Base-by-base conservation (phyloP, 495 filamentous ascomycete species). In the Lasiosphaeria miniovina region DNA sequence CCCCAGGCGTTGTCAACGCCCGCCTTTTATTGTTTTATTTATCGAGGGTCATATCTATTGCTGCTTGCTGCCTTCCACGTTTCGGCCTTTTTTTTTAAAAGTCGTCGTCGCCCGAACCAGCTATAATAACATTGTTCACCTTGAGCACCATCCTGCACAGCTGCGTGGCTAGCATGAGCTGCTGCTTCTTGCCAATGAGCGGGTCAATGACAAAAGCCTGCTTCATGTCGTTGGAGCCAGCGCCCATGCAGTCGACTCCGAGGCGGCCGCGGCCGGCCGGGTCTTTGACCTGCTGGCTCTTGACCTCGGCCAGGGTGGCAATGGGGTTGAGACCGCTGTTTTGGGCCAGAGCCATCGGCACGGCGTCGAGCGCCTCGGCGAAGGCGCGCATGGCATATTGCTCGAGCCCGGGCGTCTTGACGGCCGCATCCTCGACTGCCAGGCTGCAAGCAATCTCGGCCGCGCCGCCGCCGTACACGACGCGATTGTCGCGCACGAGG, bases 311-410 rank as follows among this genome's bases (percentile, higher is more conserved):
- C 50, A 99, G 82, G 0, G 93, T 96, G 69, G 96, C 92, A 67
- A 99, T 97, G 15, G 95, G 91, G 75, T 90, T 95, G 60, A 98
- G 73, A 52, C 94, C 94, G 64, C 90, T 96, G 82, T 99, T 99
- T 81, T 97, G 93, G 36, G 94, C 90, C 59, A 99, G 84, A 0
- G 94, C 91, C 88, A 98, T 88, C n/a, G 94, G 94, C 46, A 99
- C 86, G 15, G 90, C 82, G 75, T 99, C 94, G 38, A 99, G 84
- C 9, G 94, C 95, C 71, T 97, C 92, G 61, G 94, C 85, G 65
- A 99, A 99, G 12, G 93, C 95, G 55, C 95, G 89, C 91, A 99
- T 99, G 58, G 92, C 91, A 70, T 99, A 98, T 74, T 99, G 94
- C 75, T 97, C 93, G 52, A 98, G 85, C 8, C 94, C 95, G 40